Evolutionary conservation across 208 protist genomes (phyloP).

Genomic region (Angomonas ambiguus): DNA sequence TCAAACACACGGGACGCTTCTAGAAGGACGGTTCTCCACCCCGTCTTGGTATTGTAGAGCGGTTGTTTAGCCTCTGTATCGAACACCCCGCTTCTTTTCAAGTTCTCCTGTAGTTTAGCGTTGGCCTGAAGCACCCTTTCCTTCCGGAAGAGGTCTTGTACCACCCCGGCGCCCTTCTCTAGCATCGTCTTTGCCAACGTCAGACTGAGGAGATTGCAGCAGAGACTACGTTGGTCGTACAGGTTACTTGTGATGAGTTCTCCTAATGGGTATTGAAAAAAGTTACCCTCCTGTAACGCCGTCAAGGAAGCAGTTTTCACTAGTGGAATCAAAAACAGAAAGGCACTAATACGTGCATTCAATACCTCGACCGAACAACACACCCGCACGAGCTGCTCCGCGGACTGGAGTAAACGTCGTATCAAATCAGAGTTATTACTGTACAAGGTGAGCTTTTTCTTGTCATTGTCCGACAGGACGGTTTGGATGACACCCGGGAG

Average conservation of each 20-base stretch:
- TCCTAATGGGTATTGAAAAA: not conserved
- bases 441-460: constrained; percentile 38
- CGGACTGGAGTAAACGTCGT: constrained; percentile 30
- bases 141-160: not conserved
- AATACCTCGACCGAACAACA: not conserved
- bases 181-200: not conserved
- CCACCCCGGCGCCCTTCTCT: not conserved
- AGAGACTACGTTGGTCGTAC: not conserved
- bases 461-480: not conserved
- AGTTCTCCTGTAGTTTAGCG: not conserved
- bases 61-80: constrained; percentile 10
- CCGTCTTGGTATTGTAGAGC: constrained; percentile 15
- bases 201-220: not conserved
- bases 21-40: constrained; percentile 41
- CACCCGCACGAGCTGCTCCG: not conserved
- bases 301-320: not conserved
- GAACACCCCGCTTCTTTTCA: constrained; percentile 11
- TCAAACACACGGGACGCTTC: constrained; percentile 37
- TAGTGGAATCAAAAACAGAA: not conserved
- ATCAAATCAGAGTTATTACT: constrained; percentile 41
- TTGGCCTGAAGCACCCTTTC: not conserved
- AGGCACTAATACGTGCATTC: not conserved
- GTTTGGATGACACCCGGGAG: not conserved
- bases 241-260: not conserved
- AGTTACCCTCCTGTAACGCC: not conserved